A percentile compares a stretch with the other conserved stretches of the same genome.
These are phyloP conservation scores for Suhomyces canberraensis DNA, from an alignment of 805 yeast species.

Conservation along the genomic window DNA sequence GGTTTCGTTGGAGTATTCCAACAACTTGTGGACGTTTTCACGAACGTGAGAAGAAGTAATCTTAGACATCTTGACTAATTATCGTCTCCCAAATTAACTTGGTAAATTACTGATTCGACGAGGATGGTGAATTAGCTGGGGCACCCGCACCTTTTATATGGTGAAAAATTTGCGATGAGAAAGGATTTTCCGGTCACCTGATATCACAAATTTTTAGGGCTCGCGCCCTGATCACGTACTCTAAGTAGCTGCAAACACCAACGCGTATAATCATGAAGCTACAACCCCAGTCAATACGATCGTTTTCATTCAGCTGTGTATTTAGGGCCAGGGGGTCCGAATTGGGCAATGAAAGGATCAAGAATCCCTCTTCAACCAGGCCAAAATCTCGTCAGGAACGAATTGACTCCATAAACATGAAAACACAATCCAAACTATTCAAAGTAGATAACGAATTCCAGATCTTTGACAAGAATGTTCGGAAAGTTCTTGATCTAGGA, in stretches of 20 bases:
- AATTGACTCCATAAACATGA: conserved; percentile 22
- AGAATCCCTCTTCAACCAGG: conserved; percentile 3
- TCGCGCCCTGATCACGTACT: conserved; percentile 3
- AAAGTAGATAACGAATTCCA: conserved; percentile 26
- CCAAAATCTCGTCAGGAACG: conserved; percentile 23
- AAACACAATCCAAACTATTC: conserved; percentile 23
- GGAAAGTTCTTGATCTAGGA: conserved; percentile 38
- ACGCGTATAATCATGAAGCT: too few species aligned
- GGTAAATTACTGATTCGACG: conserved; percentile 55
- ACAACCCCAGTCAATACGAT: too few species aligned
- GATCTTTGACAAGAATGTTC: conserved; percentile 24
- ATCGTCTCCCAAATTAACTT: conserved; percentile 75
- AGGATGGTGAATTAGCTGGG: conserved; percentile 25
- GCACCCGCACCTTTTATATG: neutral
- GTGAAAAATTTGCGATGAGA: neutral
- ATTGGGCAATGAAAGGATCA: conserved; percentile 7
- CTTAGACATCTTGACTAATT: conserved; percentile 65
- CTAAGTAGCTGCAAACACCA: neutral
- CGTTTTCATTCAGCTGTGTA: neutral
- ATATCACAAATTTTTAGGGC: conserved; percentile 5
- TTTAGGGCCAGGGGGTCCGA: conserved; percentile 5
- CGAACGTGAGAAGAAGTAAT: conserved; percentile 91
- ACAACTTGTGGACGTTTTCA: conserved; percentile 90
- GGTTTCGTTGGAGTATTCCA: conserved; percentile 86
- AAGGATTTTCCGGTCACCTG: neutral